Evolutionary conservation across 108 stramenopile species (phyloP), one percentile per base, ranked within the genome.

Genomic region (Pseudonitzschia multiseries): DNA sequence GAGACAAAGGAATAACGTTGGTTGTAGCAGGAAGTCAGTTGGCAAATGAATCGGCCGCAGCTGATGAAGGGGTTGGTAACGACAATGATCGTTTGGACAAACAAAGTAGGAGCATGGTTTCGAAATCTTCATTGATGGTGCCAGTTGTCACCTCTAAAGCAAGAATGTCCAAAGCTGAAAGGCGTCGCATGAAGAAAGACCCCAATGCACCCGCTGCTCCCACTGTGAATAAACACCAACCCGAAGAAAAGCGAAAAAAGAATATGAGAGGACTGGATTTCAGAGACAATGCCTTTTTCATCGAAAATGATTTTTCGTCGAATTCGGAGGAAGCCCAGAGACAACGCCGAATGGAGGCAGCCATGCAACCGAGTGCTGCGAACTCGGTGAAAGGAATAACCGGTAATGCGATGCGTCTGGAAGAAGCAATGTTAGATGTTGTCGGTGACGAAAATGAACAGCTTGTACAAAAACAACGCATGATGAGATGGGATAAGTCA

Each of bases 401-500:
- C 15, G 79, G 86, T 29, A 64, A 79, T 42, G 92, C 93, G 21
- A 68, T 85, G 32, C 79, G 89, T 53, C 75, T 93, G 22, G 96
- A 97, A 74, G 92, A 96, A 44, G 90, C 94, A 36, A 91, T 99
- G 86, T 74, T 99, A 13, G 99, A 98, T 64, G 87, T 98, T 64
- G 96, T 95, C 22, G 96, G 96, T 17, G 99, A 99, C 70, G 97
- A 98, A 59, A 88, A 93, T 24, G 79, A 87, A n/a, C 92, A 95
- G 62, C 71, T 97, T 77, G 85, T 92, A 12, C 90, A 94, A 73
- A 88, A 87, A 57, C 93, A 96, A 65, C 83, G 94, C 9, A 92
- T 98, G 84, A 88, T 95, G 87, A 83, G 96, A 74, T 99, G 99
- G 99, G 99, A 99, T 79, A 94, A 93, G 65, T 88, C 95, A 41